Conservation (phyloP, 306 rosid species). For the Cicer chorassanicum region DNA sequence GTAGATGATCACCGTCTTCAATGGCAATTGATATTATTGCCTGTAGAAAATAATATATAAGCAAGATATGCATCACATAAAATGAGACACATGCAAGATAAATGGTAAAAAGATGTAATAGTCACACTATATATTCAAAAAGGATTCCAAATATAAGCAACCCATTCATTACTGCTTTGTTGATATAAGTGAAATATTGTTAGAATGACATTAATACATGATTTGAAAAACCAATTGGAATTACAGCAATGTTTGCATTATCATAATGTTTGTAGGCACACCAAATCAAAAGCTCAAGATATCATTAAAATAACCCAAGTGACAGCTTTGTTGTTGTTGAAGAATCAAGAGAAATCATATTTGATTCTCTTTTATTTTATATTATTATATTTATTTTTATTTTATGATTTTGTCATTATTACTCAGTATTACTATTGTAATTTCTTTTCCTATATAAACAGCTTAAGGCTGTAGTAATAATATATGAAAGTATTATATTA, state of each 20-base stretch:
- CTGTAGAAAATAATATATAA: slow-evolving; percentile 52
- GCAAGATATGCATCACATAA: slow-evolving; percentile 42
- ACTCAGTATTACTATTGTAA: too few species aligned
- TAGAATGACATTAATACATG: slow-evolving; percentile 18
- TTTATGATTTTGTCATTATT: too few species aligned
- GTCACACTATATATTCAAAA: slow-evolving; percentile 35
- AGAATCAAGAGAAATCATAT: too few species aligned
- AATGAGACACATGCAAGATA: slow-evolving; percentile 33
- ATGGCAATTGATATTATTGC: slow-evolving; percentile 92
- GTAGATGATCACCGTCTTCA: slow-evolving; percentile 93
- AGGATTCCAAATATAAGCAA: slow-evolving; percentile 39
- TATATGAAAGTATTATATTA: too few species aligned
- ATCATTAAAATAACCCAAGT: not conserved
- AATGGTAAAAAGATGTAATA: slow-evolving; percentile 20
- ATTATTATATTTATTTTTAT: too few species aligned
- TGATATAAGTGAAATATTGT: slow-evolving; percentile 26
- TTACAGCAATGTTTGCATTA: not conserved
- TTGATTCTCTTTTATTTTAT: too few species aligned
- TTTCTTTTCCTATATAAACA: too few species aligned
- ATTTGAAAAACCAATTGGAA: slow-evolving; percentile 6
- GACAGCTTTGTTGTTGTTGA: not conserved
- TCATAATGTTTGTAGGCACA: slow-evolving; percentile 17
- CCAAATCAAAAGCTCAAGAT: slow-evolving; percentile 21
- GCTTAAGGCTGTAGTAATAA: too few species aligned
- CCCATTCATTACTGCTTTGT: slow-evolving; percentile 20